phyloP scores from a whole-genome alignment of 169 alveolate genomes.

The Toxoplasma gondii region DNA sequence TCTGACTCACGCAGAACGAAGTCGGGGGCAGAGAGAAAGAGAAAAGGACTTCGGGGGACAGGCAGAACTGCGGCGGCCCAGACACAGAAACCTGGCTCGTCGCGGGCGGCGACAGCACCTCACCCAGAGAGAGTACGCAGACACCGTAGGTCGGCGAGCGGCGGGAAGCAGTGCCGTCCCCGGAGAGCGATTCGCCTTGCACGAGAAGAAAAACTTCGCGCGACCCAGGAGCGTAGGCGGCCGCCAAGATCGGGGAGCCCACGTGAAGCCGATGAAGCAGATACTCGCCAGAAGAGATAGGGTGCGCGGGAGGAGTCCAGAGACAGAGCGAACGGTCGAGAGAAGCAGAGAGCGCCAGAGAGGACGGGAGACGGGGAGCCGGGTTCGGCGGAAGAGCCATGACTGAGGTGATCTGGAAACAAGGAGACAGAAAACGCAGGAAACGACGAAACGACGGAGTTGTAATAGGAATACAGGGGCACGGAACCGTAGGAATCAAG shows the following conservation, averaged over 20 bases:
- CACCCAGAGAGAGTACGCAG: background rate
- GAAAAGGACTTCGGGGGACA: background rate
- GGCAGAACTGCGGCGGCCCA: background rate
- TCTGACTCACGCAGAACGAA: slow-evolving; percentile 34
- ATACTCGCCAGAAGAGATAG: background rate
- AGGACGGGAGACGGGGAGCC: background rate
- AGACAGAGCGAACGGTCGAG: slow-evolving; percentile 16
- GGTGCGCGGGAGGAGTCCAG: background rate
- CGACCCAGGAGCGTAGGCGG: slow-evolving; percentile 12
- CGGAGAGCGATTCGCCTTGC: background rate
- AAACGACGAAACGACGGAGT: too few species aligned
- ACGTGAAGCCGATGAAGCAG: background rate
- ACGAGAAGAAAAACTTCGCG: slow-evolving; percentile 12
- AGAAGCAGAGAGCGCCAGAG: slow-evolving; percentile 4
- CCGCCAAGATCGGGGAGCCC: background rate
- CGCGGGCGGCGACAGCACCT: background rate
- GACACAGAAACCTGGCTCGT: background rate
- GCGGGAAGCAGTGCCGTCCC: too few species aligned
- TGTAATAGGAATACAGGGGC: background rate
- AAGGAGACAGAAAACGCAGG: background rate
- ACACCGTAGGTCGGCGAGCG: background rate
- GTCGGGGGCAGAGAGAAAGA: slow-evolving; percentile 21
- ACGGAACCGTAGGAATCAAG: background rate
- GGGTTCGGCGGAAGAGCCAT: background rate
- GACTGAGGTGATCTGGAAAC: background rate